Evolutionary conservation across 345 rosid genomes (phyloP).

Genomic region (Camelina hispida): DNA sequence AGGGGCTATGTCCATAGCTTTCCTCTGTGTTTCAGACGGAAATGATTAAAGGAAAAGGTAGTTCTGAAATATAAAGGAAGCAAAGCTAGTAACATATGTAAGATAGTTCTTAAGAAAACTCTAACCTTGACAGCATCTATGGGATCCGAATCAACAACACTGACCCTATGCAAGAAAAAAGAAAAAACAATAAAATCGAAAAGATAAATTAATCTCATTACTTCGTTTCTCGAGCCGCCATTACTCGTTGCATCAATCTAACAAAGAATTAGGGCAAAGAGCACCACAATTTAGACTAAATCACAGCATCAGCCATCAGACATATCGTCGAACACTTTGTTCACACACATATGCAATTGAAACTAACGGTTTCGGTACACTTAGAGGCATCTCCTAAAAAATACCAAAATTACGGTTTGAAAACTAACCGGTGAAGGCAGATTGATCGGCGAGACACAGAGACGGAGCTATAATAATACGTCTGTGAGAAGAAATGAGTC

Average conservation of each 20-base stretch:
- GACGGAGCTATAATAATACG: slow-evolving; percentile 24
- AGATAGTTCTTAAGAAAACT: slow-evolving; percentile 6
- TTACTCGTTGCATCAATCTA: neutral
- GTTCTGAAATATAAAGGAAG: slow-evolving; percentile 1
- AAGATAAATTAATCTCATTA: neutral
- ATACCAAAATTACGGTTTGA: neutral
- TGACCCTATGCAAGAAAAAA: slow-evolving; percentile 28
- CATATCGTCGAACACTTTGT: slow-evolving; percentile 39
- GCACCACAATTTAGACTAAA: neutral
- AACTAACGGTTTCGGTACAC: neutral
- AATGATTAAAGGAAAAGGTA: slow-evolving; percentile 31
- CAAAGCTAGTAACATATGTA: slow-evolving; percentile 12
- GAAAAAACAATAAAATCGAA: neutral
- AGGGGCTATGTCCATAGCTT: slow-evolving; percentile 63
- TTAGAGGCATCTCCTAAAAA: neutral
- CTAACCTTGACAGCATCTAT: slow-evolving; percentile 54
- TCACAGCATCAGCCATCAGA: slow-evolving; percentile 27
- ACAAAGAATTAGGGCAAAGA: neutral
- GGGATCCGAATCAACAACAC: slow-evolving; percentile 45
- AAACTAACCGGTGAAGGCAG: slow-evolving; percentile 45
- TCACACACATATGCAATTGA: neutral
- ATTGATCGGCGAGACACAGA: slow-evolving; percentile 45
- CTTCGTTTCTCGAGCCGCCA: neutral
- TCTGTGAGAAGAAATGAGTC: slow-evolving; percentile 29
- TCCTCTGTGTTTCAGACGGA: slow-evolving; percentile 52